Base-by-base conservation (phyloP, 305 asterid genomes). In the Lippia alba region DNA sequence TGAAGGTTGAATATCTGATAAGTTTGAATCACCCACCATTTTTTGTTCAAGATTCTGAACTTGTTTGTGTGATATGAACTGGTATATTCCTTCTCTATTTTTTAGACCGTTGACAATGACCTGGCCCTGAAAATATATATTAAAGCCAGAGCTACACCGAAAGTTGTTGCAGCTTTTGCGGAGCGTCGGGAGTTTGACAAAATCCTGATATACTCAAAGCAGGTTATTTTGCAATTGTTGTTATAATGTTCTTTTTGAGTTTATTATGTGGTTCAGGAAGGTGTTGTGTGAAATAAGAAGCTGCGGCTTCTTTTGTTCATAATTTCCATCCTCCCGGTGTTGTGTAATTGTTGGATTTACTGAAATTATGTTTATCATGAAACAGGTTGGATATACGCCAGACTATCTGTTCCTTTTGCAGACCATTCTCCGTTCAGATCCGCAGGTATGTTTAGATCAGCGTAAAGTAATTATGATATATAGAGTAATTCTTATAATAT, bases 91-190 rank as follows among this genome's bases (percentile, higher is more conserved):
- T 54, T 54, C 24, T 78, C 60, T 73, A 17, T 61, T 58, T 36
- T 82, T 78, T 83, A 95, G 99, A 90, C 99, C 24, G 97, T 95
- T 76, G 99, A 95, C 80, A 95, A 87, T 81, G 98, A 92, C 84
- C 98, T 95, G 74, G 99, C 99, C 36, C 81, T 95, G 77, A 95
- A 95, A 77, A 95, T 95, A 79, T 95, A 84, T 78, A 90, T 95
- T 70, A 95, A 95, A 92, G 99, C 99, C 39, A 92, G 98, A 83
- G 96, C 97, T 54, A 95, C 99, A 32, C 99, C 99, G 17, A 95
- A 95, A 77, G 99, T 95, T 69, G 98, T 95, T 66, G 99, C 99
- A 66, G 99, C 99, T 74, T 95, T 95, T 84, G 99, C 99, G 50
- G 99, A 95, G 82, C 96, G 98, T 64, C 85, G 96, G 75, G 99